Evolutionary conservation across 2,329 filamentous ascomycete genomes (phyloP).

Genomic region (Colletotrichum echinochloae): DNA sequence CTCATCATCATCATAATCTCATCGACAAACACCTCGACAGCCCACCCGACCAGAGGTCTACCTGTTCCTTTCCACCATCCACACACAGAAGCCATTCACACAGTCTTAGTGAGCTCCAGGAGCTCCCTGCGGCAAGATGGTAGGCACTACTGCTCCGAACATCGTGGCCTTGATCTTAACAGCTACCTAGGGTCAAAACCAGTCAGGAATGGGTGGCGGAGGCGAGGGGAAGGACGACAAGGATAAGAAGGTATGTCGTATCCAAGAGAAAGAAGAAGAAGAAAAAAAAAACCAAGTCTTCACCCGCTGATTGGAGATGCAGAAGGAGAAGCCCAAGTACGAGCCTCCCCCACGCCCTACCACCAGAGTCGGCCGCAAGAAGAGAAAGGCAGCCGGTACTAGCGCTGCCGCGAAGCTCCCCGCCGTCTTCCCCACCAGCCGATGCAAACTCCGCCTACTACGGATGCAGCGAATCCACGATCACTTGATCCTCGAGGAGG

Average conservation of each 20-base stretch:
- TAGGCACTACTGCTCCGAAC: conserved; percentile 34
- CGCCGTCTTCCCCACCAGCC: conserved; percentile 91
- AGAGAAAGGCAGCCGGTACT: conserved; percentile 94
- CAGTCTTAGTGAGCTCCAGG: conserved; percentile 22
- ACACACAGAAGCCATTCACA: background rate
- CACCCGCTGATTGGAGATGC: conserved; percentile 41
- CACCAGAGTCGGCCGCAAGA: conserved; percentile 96
- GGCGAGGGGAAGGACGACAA: conserved; percentile 85
- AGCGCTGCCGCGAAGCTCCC: conserved; percentile 97
- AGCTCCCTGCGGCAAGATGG: conserved; percentile 45
- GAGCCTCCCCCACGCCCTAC: conserved; percentile 97
- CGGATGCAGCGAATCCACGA: conserved; percentile 99
- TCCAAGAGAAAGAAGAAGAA: conserved; percentile 9
- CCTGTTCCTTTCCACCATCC: background rate
- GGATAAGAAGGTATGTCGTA: conserved; percentile 85
- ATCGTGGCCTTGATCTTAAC: conserved; percentile 39
- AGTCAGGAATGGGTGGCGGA: conserved; percentile 86
- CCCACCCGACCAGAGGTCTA: background rate
- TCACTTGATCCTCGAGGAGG: conserved; percentile 94
- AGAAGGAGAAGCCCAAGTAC: conserved; percentile 99
- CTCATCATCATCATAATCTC: conserved; percentile 38
- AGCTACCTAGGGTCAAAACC: conserved; percentile 77
- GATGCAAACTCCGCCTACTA: conserved; percentile 96
- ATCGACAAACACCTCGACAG: background rate
- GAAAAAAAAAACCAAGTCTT: background rate